phyloP scores from a whole-genome alignment of 768 basidiomycete genomes.

The Kwoniella pini region DNA sequence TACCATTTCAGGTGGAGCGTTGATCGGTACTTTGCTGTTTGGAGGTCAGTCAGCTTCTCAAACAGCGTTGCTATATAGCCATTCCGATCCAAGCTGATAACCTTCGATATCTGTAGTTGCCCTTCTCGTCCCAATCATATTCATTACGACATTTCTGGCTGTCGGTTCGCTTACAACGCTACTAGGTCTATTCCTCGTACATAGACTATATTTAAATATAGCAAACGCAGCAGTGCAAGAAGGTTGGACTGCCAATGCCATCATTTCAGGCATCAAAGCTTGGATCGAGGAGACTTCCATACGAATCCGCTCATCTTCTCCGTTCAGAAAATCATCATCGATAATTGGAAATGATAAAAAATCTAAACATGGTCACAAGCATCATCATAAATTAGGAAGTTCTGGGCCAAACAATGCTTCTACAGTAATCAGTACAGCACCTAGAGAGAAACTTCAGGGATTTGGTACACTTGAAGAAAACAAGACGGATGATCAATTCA shows the following conservation, averaged over 20 bases:
- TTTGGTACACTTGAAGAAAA: too few species aligned
- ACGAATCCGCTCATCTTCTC: background rate
- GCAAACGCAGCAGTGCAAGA: background rate
- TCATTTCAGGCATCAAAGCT: conserved; percentile 22
- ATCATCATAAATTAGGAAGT: too few species aligned
- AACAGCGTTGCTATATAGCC: background rate
- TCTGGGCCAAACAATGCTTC: too few species aligned
- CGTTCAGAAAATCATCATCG: background rate
- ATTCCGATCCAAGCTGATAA: too few species aligned
- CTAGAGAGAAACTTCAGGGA: too few species aligned
- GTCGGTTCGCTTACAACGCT: conserved; percentile 28
- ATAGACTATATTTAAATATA: conserved; percentile 44
- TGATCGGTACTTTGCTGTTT: conserved; percentile 13
- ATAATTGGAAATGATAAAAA: too few species aligned
- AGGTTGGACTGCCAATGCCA: background rate
- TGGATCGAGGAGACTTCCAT: conserved; percentile 40
- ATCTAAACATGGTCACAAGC: too few species aligned
- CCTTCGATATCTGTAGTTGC: background rate
- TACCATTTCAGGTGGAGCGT: background rate
- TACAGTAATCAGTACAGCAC: too few species aligned
- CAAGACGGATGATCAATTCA: background rate
- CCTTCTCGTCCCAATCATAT: conserved; percentile 40
- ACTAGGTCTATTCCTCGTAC: conserved; percentile 39
- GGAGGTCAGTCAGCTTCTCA: conserved; percentile 24
- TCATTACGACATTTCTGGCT: conserved; percentile 35